Conservation (phyloP, 2,329 filamentous ascomycete genomes). For the Cercospora sp. region DNA sequence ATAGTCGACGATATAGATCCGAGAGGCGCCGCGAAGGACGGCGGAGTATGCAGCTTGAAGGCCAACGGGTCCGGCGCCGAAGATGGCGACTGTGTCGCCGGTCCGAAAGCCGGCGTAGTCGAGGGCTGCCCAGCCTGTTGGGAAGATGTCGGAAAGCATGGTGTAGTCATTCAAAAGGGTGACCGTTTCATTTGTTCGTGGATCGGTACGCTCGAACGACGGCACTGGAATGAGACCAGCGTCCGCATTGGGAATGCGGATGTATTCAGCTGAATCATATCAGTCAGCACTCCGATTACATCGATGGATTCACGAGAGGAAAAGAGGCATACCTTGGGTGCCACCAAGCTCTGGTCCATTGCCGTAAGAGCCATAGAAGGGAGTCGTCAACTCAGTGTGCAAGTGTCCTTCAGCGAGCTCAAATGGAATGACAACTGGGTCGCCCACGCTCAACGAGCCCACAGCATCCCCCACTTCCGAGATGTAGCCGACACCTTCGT, state of each 20-base stretch:
- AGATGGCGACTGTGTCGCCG: conserved; percentile 4
- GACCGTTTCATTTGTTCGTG: not conserved
- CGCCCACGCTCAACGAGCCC: not conserved
- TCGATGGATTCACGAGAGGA: not conserved
- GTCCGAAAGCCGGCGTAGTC: conserved; percentile 1
- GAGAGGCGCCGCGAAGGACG: conserved; percentile 42
- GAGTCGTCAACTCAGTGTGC: not conserved
- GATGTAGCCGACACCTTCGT: conserved; percentile 3
- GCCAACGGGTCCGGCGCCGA: conserved; percentile 56
- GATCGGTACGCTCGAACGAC: not conserved
- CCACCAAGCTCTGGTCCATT: not conserved
- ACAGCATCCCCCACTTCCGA: conserved; percentile 4
- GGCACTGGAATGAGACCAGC: not conserved
- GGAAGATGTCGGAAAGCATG: conserved; percentile 9
- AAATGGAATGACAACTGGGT: not conserved
- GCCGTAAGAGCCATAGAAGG: not conserved
- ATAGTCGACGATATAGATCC: not conserved
- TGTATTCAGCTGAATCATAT: not conserved
- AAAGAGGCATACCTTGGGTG: not conserved
- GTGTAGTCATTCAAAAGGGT: not conserved
- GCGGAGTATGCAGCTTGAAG: conserved; percentile 66
- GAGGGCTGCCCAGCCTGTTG: conserved; percentile 7
- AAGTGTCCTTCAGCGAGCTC: not conserved
- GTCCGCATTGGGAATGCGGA: not conserved
- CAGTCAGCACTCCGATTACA: not conserved